phyloP scores from a whole-genome alignment of 257 asterid genomes.

The Penstemon barbatus region DNA sequence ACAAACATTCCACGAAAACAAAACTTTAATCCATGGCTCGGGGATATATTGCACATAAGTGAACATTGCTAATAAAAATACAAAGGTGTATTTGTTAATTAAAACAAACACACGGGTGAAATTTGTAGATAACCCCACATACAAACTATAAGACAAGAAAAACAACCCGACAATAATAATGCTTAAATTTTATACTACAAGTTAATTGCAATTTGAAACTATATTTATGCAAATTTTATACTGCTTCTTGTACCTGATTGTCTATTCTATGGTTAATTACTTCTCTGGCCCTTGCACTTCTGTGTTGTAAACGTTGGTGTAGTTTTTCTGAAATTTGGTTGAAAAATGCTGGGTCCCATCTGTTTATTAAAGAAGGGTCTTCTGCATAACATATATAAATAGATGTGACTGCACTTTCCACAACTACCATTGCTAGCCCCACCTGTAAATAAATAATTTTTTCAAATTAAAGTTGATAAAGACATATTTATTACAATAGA shows the following conservation, averaged over 20 bases:
- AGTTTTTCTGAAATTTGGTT: conserved; percentile 74
- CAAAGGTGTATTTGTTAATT: no score
- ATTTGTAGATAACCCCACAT: no score
- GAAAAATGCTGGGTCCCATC: conserved; percentile 84
- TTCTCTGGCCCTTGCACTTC: conserved; percentile 80
- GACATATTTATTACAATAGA: no score
- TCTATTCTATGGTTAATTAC: conserved; percentile 57
- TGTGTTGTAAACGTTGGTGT: conserved; percentile 86
- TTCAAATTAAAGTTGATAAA: no score
- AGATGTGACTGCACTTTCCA: conserved; percentile 97
- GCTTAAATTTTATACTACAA: conserved; percentile 28
- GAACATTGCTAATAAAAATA: no score
- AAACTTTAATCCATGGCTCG: no score
- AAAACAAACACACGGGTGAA: no score
- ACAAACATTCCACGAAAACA: no score
- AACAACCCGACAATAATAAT: no score
- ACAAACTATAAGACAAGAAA: no score
- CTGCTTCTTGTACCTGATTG: conserved; percentile 51
- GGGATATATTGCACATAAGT: no score
- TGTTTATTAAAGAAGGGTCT: conserved; percentile 74
- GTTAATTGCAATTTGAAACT: background rate
- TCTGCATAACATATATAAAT: conserved; percentile 88
- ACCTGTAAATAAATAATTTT: conserved; percentile 44
- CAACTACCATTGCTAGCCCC: conserved; percentile 89
- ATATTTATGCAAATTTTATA: conserved; percentile 22